These are phyloP conservation scores for Diaporthe citri DNA, from an alignment of 2,329 filamentous ascomycete species.

Conservation along the genomic window DNA sequence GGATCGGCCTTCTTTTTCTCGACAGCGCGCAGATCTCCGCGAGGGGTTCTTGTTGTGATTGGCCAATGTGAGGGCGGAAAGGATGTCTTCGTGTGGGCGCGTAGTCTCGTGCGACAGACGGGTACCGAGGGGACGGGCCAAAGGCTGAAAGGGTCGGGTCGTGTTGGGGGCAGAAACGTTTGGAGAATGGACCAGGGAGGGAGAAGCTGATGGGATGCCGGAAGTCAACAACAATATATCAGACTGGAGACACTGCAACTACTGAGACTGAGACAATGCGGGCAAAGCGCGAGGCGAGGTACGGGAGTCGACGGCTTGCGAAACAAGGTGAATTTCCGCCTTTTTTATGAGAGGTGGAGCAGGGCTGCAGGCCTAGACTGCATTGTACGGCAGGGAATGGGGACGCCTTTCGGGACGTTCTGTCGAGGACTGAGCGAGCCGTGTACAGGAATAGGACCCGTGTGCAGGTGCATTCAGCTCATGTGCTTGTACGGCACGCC, in stretches of 20 bases:
- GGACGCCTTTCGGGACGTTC: background rate
- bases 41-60: constrained; percentile 5
- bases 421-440: background rate
- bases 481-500: background rate
- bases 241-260: background rate
- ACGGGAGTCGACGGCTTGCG: constrained; percentile 20
- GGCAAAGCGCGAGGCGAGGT: background rate
- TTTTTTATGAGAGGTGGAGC: constrained; percentile 21
- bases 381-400: background rate
- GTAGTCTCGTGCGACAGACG: constrained; percentile 1
- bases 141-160: constrained; percentile 9
- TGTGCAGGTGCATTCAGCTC: background rate
- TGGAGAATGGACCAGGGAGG: background rate
- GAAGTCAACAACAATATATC: background rate
- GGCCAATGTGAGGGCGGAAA: background rate
- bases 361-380: background rate
- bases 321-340: constrained; percentile 24
- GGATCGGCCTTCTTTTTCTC: background rate
- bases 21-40: constrained; percentile 6
- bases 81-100: background rate
- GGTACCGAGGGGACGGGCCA: constrained; percentile 19
- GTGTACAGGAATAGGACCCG: background rate
- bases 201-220: background rate
- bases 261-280: background rate
- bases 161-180: background rate